Evolutionary conservation across 345 rosid species (phyloP).

Genomic region (Reutealis trisperma): DNA sequence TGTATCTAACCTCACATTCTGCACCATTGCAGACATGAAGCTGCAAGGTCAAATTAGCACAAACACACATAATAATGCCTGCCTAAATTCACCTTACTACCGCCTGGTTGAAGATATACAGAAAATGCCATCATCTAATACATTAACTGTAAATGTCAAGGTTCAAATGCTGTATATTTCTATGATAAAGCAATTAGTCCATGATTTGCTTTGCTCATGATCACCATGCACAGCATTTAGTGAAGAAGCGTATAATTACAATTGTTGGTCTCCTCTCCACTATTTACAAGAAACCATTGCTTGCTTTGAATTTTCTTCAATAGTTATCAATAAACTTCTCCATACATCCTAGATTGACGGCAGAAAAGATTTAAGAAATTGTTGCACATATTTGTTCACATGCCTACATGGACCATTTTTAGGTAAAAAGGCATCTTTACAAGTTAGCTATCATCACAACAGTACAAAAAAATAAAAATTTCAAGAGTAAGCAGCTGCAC

Average conservation of each 20-base stretch:
- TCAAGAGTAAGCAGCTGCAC: neutral
- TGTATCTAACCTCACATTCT: no score
- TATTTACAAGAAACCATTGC: constrained; percentile 8
- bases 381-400: neutral
- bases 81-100: no score
- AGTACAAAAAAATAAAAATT: neutral
- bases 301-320: constrained; percentile 1
- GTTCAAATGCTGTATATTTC: no score
- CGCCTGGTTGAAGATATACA: no score
- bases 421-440: neutral
- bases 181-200: no score
- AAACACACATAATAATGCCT: no score
- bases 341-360: neutral
- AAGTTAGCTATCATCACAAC: neutral
- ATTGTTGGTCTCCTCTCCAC: neutral
- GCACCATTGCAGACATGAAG: no score
- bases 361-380: neutral
- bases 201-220: no score
- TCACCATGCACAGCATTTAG: no score
- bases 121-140: no score
- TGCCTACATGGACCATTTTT: neutral
- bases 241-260: neutral
- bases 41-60: no score
- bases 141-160: no score
- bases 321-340: neutral